Percentiles rank a stretch among this genome's conserved stretches.
These are phyloP conservation scores for Colletotrichum sp. DNA, from an alignment of 2,329 filamentous ascomycete genomes.

Conservation along the genomic window DNA sequence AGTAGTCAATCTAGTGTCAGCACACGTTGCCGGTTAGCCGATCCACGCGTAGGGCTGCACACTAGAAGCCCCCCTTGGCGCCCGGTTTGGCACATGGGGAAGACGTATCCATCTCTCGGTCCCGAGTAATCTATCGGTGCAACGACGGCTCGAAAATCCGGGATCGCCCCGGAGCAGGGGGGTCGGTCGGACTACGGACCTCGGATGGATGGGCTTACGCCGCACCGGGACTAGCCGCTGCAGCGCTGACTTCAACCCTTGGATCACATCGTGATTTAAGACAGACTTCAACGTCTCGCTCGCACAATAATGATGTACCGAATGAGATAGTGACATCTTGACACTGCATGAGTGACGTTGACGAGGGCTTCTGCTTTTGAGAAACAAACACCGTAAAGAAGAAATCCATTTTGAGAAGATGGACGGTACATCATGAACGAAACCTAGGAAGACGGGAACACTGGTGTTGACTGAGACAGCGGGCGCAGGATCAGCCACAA, in stretches of 20 bases:
- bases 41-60: background rate
- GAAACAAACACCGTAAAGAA: background rate
- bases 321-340: background rate
- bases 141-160: background rate
- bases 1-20: background rate
- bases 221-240: background rate
- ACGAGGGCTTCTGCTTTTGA: background rate
- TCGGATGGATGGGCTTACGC: background rate
- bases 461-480: background rate
- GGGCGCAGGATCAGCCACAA: background rate
- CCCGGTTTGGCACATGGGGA: background rate
- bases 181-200: background rate
- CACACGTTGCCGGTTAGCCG: background rate
- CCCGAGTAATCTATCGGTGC: background rate
- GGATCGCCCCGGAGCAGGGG: background rate
- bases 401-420: background rate
- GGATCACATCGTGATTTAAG: background rate
- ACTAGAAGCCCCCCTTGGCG: background rate
- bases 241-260: background rate
- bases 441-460: rapidly evolving
- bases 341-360: background rate
- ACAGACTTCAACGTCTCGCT: background rate
- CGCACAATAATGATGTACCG: background rate
- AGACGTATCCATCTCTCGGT: background rate
- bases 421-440: background rate